Conservation (phyloP, 1,284 basidiomycete species). For the Jaminaea rosea region DNA sequence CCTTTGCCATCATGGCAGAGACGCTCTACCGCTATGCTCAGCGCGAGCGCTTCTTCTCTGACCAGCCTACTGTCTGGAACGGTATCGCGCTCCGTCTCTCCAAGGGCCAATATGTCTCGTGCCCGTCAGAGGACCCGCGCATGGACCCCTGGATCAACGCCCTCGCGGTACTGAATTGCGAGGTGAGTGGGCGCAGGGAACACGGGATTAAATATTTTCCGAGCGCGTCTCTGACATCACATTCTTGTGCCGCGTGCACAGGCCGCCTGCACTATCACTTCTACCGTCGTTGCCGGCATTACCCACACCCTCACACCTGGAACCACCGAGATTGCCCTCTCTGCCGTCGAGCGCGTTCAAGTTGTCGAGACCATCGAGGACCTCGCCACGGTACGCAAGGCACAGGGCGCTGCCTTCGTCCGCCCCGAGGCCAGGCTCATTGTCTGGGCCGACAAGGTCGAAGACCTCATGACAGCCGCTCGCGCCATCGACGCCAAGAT, state of each 20-base stretch:
- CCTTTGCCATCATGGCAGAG: not conserved
- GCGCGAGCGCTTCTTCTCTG: not conserved
- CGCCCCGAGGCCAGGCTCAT: conserved; percentile 65
- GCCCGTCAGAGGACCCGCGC: conserved; percentile 9
- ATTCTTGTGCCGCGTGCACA: not conserved
- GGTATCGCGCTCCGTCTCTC: conserved; percentile 20
- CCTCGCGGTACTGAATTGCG: conserved; percentile 62
- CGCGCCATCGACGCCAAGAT: conserved; percentile 65
- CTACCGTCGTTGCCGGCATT: conserved; percentile 69
- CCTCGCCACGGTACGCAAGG: conserved; percentile 64
- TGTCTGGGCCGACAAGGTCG: conserved; percentile 67
- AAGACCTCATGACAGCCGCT: conserved; percentile 19
- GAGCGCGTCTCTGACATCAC: not conserved
- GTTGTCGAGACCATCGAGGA: conserved; percentile 53
- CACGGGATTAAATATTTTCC: not conserved
- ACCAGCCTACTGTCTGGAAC: conserved; percentile 6
- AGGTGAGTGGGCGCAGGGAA: conserved; percentile 50
- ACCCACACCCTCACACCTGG: conserved; percentile 45
- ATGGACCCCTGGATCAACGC: conserved; percentile 47
- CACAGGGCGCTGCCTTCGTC: conserved; percentile 74
- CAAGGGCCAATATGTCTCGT: conserved; percentile 23
- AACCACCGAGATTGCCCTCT: conserved; percentile 21
- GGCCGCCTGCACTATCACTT: conserved; percentile 63
- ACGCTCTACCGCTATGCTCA: not conserved
- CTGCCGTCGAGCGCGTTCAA: conserved; percentile 23